Evolutionary conservation across 2,329 filamentous ascomycete genomes (phyloP).

Genomic region (Calycina marina): DNA sequence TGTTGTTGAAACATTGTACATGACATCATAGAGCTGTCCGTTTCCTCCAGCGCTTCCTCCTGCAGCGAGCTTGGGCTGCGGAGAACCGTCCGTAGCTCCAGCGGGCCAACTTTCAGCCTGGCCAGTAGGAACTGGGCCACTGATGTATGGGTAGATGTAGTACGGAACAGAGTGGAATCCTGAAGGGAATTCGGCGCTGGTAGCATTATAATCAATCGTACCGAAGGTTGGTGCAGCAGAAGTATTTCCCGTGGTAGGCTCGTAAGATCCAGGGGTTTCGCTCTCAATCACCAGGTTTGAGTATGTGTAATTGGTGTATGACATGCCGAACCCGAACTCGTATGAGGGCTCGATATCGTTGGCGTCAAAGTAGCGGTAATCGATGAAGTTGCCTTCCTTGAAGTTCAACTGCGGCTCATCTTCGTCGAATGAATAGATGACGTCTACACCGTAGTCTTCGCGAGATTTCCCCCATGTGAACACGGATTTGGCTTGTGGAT

Average conservation of each 20-base stretch:
- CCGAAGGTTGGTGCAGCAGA: constrained; percentile 47
- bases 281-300: constrained; percentile 38
- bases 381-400: constrained; percentile 65
- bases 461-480: constrained; percentile 59
- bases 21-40: constrained; percentile 34
- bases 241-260: constrained; percentile 46
- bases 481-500: constrained; percentile 60
- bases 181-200: constrained; percentile 52
- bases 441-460: constrained; percentile 28
- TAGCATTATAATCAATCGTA: constrained; percentile 43
- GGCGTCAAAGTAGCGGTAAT: constrained; percentile 62
- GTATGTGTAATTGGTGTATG: constrained; percentile 66
- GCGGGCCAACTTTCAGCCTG: constrained; percentile 21
- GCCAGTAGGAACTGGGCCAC: constrained; percentile 25
- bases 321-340: constrained; percentile 70
- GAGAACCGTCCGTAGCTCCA: constrained; percentile 27
- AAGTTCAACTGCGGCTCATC: constrained; percentile 55
- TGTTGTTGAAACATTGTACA: constrained; percentile 36
- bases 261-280: constrained; percentile 14
- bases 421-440: constrained; percentile 27
- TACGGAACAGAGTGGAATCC: constrained; percentile 28
- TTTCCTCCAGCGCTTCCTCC: constrained; percentile 39
- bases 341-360: constrained; percentile 50
- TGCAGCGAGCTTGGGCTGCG: constrained; percentile 31
- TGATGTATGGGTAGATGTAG: constrained; percentile 42